These are phyloP conservation scores for Leishmania lainsoni DNA, from an alignment of 208 protist genomes.

Conservation along the genomic window DNA sequence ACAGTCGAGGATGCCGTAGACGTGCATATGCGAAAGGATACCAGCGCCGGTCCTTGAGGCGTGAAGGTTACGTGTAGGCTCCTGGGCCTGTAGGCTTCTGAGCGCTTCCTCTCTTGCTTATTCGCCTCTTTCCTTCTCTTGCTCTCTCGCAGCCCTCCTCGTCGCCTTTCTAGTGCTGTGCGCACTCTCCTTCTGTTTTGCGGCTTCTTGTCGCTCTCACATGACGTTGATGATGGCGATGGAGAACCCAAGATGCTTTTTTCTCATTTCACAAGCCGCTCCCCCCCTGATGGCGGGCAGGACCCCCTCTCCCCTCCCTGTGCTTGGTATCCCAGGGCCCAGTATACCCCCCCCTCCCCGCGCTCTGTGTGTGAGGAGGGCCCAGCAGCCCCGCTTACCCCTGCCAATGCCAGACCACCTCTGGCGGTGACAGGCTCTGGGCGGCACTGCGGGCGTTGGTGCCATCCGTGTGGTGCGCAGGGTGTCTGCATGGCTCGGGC, in stretches of 20 bases:
- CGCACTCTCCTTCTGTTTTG: constrained; percentile 1
- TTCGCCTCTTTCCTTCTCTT: background rate
- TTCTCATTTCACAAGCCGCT: no score
- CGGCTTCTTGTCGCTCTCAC: constrained; percentile 2
- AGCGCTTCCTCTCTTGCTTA: background rate
- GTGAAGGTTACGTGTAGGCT: background rate
- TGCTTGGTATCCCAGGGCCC: no score
- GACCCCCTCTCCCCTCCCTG: no score
- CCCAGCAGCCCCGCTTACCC: no score
- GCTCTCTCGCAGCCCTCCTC: background rate
- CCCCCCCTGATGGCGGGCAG: no score
- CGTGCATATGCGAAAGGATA: background rate
- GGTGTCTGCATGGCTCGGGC: background rate
- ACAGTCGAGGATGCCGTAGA: background rate
- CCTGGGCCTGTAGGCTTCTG: background rate
- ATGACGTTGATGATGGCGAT: background rate
- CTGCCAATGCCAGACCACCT: no score
- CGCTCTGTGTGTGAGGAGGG: no score
- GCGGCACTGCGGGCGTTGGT: no score
- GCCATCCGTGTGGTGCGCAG: background rate
- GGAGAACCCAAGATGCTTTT: no score
- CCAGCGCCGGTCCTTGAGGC: background rate
- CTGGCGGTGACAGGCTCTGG: no score
- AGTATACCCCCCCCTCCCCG: no score
- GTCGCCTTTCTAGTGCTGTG: background rate